Conservation (phyloP, 139 green algal species). For the Tetradesmus obliquus region DNA sequence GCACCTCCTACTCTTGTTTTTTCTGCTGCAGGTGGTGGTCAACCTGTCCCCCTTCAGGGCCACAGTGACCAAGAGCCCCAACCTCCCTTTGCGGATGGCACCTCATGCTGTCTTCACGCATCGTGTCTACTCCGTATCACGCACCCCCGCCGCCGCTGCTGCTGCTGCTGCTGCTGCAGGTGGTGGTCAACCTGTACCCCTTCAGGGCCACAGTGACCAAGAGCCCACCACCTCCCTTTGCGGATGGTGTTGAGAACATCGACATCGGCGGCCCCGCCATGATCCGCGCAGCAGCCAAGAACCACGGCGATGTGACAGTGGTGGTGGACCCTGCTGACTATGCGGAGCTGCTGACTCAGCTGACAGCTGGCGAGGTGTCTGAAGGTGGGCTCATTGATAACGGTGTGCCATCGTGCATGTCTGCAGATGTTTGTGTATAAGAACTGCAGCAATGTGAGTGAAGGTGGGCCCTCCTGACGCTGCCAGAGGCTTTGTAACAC, state of each 20-base stretch:
- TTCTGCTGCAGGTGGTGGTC: constrained; percentile 78
- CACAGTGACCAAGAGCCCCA: constrained; percentile 82
- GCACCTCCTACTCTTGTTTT: not conserved
- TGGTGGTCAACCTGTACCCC: constrained; percentile 99
- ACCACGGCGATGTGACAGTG: constrained; percentile 86
- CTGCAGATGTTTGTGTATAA: not conserved
- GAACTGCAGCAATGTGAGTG: no score
- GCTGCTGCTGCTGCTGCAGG: constrained; percentile 49
- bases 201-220: constrained; percentile 95
- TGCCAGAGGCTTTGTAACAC: not conserved
- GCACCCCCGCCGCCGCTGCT: not conserved
- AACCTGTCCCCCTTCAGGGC: constrained; percentile 99
- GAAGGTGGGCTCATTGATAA: not conserved
- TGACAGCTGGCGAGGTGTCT: constrained; percentile 57
- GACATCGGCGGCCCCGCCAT: constrained; percentile 99
- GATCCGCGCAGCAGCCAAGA: constrained; percentile 97
- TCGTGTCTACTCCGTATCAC: not conserved
- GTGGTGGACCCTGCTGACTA: constrained; percentile 95
- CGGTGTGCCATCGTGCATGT: not conserved
- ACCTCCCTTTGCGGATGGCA: constrained; percentile 73
- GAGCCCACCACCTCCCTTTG: constrained; percentile 75
- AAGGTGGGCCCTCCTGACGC: not conserved
- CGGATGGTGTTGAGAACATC: constrained; percentile 97
- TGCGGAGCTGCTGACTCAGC: constrained; percentile 71
- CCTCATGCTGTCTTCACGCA: not conserved